Conservation (phyloP, 2,329 filamentous ascomycete species). For the Stachybotrys chlorohalonatus region DNA sequence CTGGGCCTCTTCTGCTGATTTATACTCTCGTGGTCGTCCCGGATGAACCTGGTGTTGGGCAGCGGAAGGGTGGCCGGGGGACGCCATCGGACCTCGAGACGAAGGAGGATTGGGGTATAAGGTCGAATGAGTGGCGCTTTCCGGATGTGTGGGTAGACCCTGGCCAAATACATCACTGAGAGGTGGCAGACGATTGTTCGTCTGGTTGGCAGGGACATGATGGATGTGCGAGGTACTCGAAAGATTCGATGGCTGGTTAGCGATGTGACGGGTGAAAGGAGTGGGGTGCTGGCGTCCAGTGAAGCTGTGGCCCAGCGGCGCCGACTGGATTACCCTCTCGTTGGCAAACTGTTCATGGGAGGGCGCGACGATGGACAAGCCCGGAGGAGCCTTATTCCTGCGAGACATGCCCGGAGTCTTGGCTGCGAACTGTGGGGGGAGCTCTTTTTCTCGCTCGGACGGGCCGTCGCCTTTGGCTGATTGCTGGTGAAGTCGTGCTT, state of each 20-base stretch:
- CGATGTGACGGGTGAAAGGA: constrained; percentile 66
- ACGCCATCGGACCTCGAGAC: constrained; percentile 61
- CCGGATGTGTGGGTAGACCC: constrained; percentile 53
- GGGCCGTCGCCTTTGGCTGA: constrained; percentile 68
- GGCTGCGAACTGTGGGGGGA: constrained; percentile 38
- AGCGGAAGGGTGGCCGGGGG: constrained; percentile 62
- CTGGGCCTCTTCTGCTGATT: constrained; percentile 92
- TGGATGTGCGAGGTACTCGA: constrained; percentile 84
- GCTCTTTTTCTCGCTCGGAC: constrained; percentile 44
- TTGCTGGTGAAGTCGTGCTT: constrained; percentile 80
- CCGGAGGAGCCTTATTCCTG: constrained; percentile 74
- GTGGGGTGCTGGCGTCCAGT: constrained; percentile 78
- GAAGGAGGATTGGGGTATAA: constrained; percentile 54
- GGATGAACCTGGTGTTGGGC: constrained; percentile 41
- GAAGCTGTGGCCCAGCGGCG: constrained; percentile 89
- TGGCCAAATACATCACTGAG: constrained; percentile 90
- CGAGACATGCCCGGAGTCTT: constrained; percentile 68
- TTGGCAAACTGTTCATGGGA: constrained; percentile 86
- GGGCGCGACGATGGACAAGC: constrained; percentile 89
- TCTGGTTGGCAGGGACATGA: constrained; percentile 80
- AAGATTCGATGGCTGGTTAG: constrained; percentile 74
- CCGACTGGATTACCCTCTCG: constrained; percentile 94
- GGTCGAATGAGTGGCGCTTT: constrained; percentile 34
- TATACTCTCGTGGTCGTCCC: constrained; percentile 72
- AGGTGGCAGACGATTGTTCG: constrained; percentile 82